Conservation (phyloP, 1,284 basidiomycete genomes). For the Veloporphyrellus conicus region DNA sequence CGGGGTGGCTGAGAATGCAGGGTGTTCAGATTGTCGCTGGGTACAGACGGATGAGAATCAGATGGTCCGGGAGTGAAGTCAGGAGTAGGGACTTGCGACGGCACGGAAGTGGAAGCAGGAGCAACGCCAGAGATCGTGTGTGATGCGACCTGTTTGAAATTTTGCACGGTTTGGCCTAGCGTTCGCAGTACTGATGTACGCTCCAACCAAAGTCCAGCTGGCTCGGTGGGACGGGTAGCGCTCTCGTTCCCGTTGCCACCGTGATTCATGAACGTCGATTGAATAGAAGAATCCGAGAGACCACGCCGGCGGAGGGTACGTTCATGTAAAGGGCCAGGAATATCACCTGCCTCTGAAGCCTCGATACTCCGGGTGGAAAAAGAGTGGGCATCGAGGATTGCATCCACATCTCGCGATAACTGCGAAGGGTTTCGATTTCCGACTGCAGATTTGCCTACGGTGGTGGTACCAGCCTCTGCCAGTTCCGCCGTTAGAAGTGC, state of each 20-base stretch:
- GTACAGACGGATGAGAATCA: not conserved
- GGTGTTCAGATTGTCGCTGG: slow-evolving; percentile 1
- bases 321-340: slow-evolving; percentile 49
- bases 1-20: slow-evolving; percentile 11
- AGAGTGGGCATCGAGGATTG: slow-evolving; percentile 62
- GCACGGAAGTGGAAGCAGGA: slow-evolving; percentile 1
- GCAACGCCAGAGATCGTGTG: slow-evolving; percentile 31
- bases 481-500: slow-evolving; percentile 23
- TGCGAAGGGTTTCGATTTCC: slow-evolving; percentile 31
- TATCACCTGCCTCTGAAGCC: slow-evolving; percentile 37
- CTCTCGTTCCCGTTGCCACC: slow-evolving; percentile 25
- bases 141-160: slow-evolving; percentile 32
- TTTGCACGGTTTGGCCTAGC: slow-evolving; percentile 34
- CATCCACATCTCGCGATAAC: slow-evolving; percentile 69
- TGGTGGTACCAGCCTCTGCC: slow-evolving; percentile 17
- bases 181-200: slow-evolving; percentile 31
- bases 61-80: not conserved
- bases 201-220: slow-evolving; percentile 15
- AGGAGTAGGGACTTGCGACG: slow-evolving; percentile 4
- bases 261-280: slow-evolving; percentile 70
- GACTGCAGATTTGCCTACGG: slow-evolving; percentile 22
- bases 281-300: slow-evolving; percentile 86
- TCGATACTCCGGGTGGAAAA: slow-evolving; percentile 25
- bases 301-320: slow-evolving; percentile 73
- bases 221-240: not conserved